Conservation (phyloP, 768 basidiomycete genomes). For the Lanmaoa rubissima region DNA sequence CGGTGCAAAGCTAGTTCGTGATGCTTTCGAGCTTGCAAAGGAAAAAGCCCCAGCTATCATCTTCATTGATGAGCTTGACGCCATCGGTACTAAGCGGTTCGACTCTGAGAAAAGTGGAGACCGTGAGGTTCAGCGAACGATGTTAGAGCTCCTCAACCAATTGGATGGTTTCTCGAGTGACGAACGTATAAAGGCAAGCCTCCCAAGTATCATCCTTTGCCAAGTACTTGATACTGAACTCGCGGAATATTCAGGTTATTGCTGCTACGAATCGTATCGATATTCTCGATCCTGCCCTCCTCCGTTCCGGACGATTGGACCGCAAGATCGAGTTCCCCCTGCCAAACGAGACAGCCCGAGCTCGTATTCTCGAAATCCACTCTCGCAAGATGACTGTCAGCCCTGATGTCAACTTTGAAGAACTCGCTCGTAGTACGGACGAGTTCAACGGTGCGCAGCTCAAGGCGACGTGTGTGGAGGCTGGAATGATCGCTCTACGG, state of each 20-base stretch:
- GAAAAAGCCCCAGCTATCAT: conserved; percentile 99
- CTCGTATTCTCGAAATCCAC: conserved; percentile 95
- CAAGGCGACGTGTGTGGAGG: conserved; percentile 98
- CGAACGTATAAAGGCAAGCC: conserved; percentile 86
- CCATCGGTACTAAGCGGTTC: conserved; percentile 98
- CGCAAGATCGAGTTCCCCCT: conserved; percentile 98
- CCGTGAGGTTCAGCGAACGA: conserved; percentile 99
- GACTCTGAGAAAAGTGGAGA: conserved; percentile 99
- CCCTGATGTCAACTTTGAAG: conserved; percentile 92
- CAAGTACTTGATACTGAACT: not conserved
- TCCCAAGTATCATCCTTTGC: not conserved
- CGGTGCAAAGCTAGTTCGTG: conserved; percentile 97
- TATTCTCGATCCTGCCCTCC: conserved; percentile 96
- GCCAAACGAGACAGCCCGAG: conserved; percentile 94
- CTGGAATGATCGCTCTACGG: conserved; percentile 96
- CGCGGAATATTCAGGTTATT: conserved; percentile 65
- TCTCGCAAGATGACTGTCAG: conserved; percentile 92
- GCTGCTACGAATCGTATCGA: conserved; percentile 99
- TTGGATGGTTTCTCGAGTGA: conserved; percentile 97
- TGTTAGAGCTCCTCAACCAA: conserved; percentile 98
- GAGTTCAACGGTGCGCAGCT: conserved; percentile 98
- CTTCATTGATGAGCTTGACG: conserved; percentile 97
- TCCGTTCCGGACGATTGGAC: conserved; percentile 96
- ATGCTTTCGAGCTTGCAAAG: conserved; percentile 97
- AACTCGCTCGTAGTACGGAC: conserved; percentile 93